phyloP scores from a whole-genome alignment of 2,329 filamentous ascomycete genomes.

The Microcyclospora tardicrescens region DNA sequence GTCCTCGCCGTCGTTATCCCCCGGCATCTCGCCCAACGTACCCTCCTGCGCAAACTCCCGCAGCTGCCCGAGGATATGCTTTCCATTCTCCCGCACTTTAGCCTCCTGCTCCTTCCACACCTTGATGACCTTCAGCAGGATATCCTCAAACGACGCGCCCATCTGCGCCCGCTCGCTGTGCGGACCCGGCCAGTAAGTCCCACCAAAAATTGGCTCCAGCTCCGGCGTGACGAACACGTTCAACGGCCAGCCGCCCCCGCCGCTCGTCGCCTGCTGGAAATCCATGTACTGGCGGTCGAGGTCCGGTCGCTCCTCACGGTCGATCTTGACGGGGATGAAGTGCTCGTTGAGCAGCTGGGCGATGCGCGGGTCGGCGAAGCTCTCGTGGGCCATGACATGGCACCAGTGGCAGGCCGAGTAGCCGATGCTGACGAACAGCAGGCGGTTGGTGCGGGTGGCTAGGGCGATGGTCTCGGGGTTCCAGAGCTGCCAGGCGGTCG shows the following conservation, averaged over 20 bases:
- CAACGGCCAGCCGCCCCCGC: slow-evolving; percentile 81
- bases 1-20: slow-evolving; percentile 37
- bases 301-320: slow-evolving; percentile 86
- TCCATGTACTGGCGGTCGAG: slow-evolving; percentile 97
- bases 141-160: slow-evolving; percentile 67
- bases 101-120: slow-evolving; percentile 74
- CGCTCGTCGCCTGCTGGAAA: slow-evolving; percentile 87
- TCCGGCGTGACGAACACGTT: slow-evolving; percentile 95
- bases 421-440: slow-evolving; percentile 88
- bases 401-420: slow-evolving; percentile 90
- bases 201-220: slow-evolving; percentile 86
- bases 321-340: slow-evolving; percentile 86
- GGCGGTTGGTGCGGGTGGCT: slow-evolving; percentile 68
- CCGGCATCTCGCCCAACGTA: slow-evolving; percentile 37
- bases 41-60: slow-evolving; percentile 83
- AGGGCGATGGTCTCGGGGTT: slow-evolving; percentile 62
- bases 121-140: slow-evolving; percentile 61
- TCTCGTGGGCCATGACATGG: slow-evolving; percentile 86
- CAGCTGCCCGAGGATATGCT: slow-evolving; percentile 67
- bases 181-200: slow-evolving; percentile 88
- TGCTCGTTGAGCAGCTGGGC: slow-evolving; percentile 70
- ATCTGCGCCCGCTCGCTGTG: slow-evolving; percentile 39
- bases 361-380: slow-evolving; percentile 71
- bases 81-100: slow-evolving; percentile 71
- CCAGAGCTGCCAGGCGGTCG: slow-evolving; percentile 86